Evolutionary conservation across 306 rosid species (phyloP), one percentile per base, ranked within the genome.

Genomic region (Trichosanthes cucumerina): DNA sequence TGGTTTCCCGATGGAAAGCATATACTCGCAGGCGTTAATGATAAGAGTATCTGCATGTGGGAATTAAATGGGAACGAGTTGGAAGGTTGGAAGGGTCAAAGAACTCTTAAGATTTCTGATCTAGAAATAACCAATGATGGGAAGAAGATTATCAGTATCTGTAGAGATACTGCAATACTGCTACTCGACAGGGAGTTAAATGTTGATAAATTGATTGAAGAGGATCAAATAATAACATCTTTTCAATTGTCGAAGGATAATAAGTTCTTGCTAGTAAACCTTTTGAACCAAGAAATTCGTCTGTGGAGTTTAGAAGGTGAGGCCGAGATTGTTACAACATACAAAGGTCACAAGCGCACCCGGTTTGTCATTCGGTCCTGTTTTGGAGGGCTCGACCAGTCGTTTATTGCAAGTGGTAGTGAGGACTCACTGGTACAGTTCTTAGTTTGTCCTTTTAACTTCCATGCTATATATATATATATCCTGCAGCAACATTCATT

Each of bases 31-130:
- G 98, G 98, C 73, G 85, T 91, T 72, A 88, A 71, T 54, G 99
- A 96, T 83, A 93, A 91, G 94, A 90, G 98, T 84, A 91, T 96
- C 82, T 91, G 97, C 93, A 88, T 86, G 88, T 96, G 99, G 99
- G 96, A 90, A 21, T 83, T 96, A 79, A 93, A 89, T 74, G 99
- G 99, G 83, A 96, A 87, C 78, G 99, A 96, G 90, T 79, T 93
- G 79, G 97, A 96, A 83, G 88, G 94, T 82, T 93, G 97, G 97
- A 93, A 90, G 85, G 99, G 97, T 44, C 92, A 86, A 81, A 83
- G 88, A 79, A 90, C 97, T 54, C 93, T 86, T 59, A 91, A 82
- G 85, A 96, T 96, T 41, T 96, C 99, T 65, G 98, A 96, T 83
- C 80, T 96, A 81, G 99, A 91, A 81, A 86, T 96, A 79, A 91